Evolutionary conservation across 805 yeast genomes (phyloP), one percentile per base, ranked within the genome.

Genomic region (Sugiyamaella mastotermitis): DNA sequence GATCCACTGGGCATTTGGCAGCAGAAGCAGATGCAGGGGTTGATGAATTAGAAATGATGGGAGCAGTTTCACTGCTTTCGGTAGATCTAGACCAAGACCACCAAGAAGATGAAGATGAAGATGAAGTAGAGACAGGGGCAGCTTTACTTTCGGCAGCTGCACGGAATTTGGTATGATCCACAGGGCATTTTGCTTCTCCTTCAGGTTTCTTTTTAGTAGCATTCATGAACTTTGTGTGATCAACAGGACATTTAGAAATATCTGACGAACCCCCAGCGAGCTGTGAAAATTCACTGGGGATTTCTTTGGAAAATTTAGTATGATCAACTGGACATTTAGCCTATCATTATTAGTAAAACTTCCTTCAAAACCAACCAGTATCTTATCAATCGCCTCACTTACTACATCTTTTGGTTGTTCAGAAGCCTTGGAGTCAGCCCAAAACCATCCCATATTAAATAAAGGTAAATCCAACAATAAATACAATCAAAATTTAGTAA

Each of bases 361-460:
- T 7, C 9, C 24, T 10, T 7, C 24, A 22, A 22, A 22, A 22
- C 24, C 7, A 22, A 22, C 7, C 9, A 22, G 10, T n/a, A n/a
- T n/a, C n/a, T n/a, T n/a, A 22, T 22, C 10, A 22, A 7, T 22
- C 10, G 10, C 24, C 24, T 22, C 24, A 7, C 9, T 7, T 7
- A 22, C 24, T 7, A 10, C 24, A 22, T 7, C 24, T 10, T 7
- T 10, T 10, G 24, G 24, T 10, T 22, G 24, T 10, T 7, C 24
- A 10, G 9, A 7, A 22, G 24, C 24, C 7, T 10, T 22, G 30
- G 14, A 39, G 38, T 69, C 76, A 31, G 90, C 81, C 95, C 95
- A 86, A 57, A 86, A 84, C 85, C 92, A 83, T 49, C 95, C 95
- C 95, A 83, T 83, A 25, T 35, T 27, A n/a, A n/a, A n/a, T n/a